phyloP scores from a whole-genome alignment of 1,284 basidiomycete species.

The Afroboletus lepidellus region DNA sequence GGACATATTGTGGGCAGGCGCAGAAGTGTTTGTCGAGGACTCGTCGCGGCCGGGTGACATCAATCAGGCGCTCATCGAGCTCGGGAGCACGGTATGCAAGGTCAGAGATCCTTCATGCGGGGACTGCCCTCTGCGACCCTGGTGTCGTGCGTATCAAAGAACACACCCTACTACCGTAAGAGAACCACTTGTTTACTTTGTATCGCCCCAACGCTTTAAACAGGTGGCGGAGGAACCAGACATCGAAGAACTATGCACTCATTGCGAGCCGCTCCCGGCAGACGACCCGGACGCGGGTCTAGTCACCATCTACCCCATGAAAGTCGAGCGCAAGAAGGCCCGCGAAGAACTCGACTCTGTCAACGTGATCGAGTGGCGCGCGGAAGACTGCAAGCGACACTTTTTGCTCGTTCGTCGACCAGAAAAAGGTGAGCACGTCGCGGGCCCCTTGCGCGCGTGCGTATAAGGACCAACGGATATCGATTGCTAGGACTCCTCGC shows the following conservation, averaged over 20 bases:
- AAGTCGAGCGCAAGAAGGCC: constrained; percentile 77
- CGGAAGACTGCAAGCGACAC: constrained; percentile 42
- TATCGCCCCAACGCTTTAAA: background rate
- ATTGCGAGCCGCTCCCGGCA: constrained; percentile 67
- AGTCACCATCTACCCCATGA: constrained; percentile 86
- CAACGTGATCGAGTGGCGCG: constrained; percentile 79
- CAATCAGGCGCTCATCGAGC: constrained; percentile 86
- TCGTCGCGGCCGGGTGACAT: constrained; percentile 71
- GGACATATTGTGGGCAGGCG: constrained; percentile 81
- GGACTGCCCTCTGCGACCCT: constrained; percentile 65
- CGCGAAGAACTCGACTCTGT: constrained; percentile 86
- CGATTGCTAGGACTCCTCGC: constrained; percentile 76
- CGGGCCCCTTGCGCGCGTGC: background rate
- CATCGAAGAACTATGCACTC: constrained; percentile 72
- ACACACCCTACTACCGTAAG: constrained; percentile 11
- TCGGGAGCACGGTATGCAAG: constrained; percentile 90
- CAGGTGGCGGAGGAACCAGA: constrained; percentile 39
- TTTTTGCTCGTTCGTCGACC: constrained; percentile 83
- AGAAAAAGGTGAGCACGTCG: constrained; percentile 62
- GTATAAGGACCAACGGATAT: constrained; percentile 3
- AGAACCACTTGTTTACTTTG: background rate
- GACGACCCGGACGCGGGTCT: constrained; percentile 25
- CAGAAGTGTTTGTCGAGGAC: constrained; percentile 62
- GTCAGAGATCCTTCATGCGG: constrained; percentile 75
- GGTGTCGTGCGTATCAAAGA: constrained; percentile 64